Conservation (phyloP, 495 filamentous ascomycete genomes). For the Parachaetomium inaequale region DNA sequence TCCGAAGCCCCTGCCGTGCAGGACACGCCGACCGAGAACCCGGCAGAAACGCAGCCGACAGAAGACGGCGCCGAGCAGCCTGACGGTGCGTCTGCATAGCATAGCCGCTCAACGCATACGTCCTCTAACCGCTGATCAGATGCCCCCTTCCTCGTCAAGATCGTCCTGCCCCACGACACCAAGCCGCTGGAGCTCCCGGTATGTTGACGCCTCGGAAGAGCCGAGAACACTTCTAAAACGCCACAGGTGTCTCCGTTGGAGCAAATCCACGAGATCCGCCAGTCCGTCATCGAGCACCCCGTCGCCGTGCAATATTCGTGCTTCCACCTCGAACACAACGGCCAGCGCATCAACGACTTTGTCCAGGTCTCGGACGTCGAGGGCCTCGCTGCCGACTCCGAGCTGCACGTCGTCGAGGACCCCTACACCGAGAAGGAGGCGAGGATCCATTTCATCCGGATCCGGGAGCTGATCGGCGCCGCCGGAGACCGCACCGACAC, state of each 20-base stretch:
- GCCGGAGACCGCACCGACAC: slow-evolving; percentile 83
- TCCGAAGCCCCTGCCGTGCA: slow-evolving; percentile 20
- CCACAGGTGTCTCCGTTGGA: slow-evolving; percentile 85
- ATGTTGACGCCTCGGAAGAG: slow-evolving; percentile 24
- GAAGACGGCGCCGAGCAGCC: slow-evolving; percentile 29
- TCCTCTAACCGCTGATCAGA: slow-evolving; percentile 46
- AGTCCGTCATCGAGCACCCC: slow-evolving; percentile 93
- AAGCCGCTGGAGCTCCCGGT: slow-evolving; percentile 82
- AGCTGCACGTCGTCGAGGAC: slow-evolving; percentile 82
- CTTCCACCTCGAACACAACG: slow-evolving; percentile 91
- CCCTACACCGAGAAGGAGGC: slow-evolving; percentile 99
- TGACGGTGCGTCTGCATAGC: slow-evolving; percentile 14
- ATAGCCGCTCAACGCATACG: background rate
- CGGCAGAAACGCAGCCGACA: slow-evolving; percentile 11
- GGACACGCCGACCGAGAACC: slow-evolving; percentile 18
- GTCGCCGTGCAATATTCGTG: slow-evolving; percentile 94
- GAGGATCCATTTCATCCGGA: slow-evolving; percentile 84
- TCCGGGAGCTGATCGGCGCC: slow-evolving; percentile 89
- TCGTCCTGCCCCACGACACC: slow-evolving; percentile 75
- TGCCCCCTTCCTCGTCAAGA: slow-evolving; percentile 60
- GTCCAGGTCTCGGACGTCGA: slow-evolving; percentile 86
- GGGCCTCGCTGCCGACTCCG: slow-evolving; percentile 68
- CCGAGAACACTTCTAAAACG: slow-evolving; percentile 25
- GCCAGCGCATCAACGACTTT: slow-evolving; percentile 88
- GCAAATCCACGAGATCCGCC: slow-evolving; percentile 94